Base-by-base conservation (phyloP, 306 rosid genomes). In the Vicia faba region DNA sequence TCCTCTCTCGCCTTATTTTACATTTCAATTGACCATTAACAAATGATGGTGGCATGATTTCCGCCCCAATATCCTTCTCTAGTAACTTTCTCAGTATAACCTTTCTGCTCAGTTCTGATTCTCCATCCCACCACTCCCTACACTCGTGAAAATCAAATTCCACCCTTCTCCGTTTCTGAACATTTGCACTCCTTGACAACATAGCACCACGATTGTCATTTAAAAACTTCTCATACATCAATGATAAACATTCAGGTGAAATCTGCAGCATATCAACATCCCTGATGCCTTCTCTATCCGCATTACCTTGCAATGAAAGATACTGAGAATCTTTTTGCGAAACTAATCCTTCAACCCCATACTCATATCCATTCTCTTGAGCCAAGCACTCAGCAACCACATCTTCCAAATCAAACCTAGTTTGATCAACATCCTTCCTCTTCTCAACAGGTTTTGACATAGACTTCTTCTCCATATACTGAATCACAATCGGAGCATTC, bases 51-150 rank as follows among this genome's bases (percentile, higher is more conserved):
- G 97, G 97, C 84, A 83, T 41, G 35, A 78, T 59, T 50, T 91
- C 85, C 60, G 84, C 59, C 29, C 97, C 97, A 5, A 91, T 83
- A 62, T 91, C 97, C 56, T 75, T 86, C 71, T 83, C 88, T 69
- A 86, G 67, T 56, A 86, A 65, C 10, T 75, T 75, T 70, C 82
- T 73, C 33, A 88, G 84, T 12, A 86, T 51, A 74, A 88, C 92
- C 79, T 85, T 84, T 70, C 77, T 84, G 82, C 87, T 88, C 70
- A 88, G 55, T 19, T 79, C 91, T n/a, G 97, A 86, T 64, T 86
- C 80, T 19, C 92, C 97, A 75, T 78, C 64, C 97, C 96, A 91
- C 96, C 97, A 91, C 53, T 91, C 85, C 1, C 78, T 41, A 61
- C 88, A 82, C 0, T 66, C 78, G 9, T 18, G 70, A 61, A 73